Evolutionary conservation across 345 rosid genomes (phyloP).

Genomic region (Dimocarpus longan): DNA sequence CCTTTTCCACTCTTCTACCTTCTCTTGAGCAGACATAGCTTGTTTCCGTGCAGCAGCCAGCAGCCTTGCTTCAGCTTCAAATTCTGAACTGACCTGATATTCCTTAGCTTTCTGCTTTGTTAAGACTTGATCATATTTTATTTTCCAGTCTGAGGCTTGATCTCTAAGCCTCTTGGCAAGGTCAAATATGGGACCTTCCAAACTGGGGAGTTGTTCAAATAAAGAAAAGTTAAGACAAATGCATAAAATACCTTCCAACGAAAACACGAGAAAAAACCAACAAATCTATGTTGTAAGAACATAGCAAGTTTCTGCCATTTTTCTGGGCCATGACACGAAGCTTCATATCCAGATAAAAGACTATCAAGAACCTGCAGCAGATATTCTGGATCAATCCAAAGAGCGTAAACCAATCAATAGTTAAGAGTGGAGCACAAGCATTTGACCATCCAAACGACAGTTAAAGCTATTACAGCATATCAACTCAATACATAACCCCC

Average conservation of each 20-base stretch:
- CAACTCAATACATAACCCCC: background rate
- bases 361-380: constrained; percentile 74
- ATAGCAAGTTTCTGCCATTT: constrained; percentile 91
- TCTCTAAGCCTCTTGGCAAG: constrained; percentile 77
- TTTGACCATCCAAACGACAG: background rate
- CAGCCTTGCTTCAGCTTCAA: constrained; percentile 89
- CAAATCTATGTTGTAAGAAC: constrained; percentile 87
- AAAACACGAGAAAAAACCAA: background rate
- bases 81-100: constrained; percentile 72
- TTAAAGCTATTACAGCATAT: no score
- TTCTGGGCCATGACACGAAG: constrained; percentile 78
- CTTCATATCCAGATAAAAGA: constrained; percentile 76
- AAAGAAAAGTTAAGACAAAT: constrained; percentile 11
- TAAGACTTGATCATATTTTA: constrained; percentile 67
- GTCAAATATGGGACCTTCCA: constrained; percentile 91
- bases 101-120: constrained; percentile 78
- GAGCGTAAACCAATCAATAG: background rate
- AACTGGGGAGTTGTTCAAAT: constrained; percentile 40
- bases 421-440: background rate
- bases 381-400: constrained; percentile 12
- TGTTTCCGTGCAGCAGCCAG: constrained; percentile 89
- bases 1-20: constrained; percentile 34
- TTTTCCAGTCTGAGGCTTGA: constrained; percentile 68
- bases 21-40: constrained; percentile 83
- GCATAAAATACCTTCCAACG: background rate